Base-by-base conservation (phyloP, 805 yeast species). In the Myxozyma mucilagina region DNA sequence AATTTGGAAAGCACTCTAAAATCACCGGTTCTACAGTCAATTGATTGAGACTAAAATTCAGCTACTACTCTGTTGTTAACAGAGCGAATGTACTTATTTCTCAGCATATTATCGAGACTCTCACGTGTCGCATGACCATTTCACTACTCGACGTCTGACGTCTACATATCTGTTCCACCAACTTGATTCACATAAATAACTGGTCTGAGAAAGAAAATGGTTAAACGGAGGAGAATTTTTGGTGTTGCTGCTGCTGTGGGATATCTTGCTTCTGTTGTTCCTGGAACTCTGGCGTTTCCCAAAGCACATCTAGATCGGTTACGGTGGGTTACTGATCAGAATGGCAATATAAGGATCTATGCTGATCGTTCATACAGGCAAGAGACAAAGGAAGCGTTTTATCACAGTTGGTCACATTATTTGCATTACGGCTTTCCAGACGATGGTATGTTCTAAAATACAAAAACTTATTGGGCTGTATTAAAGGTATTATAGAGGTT, bases 391-490 rank as follows among this genome's bases (percentile, higher is more conserved):
- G 69, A 72, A 1, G 76, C 91, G 38, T 90, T 92, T 67, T 74
- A 84, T 57, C 93, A 87, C 73, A 94, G 88, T 0, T 88, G 93
- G 87, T 69, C 78, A 56, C 79, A 85, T 10, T 92, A 92, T 72
- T 76, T 87, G 76, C 72, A 74, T 1, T 69, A 80, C 68, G 98
- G 89, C 0, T 90, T 82, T 67, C 97, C 97, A 0, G 82, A 76
- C 29, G 98, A 92, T 73, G 96, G 68, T 65, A 47, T 13, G 64
- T 11, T 16, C 18, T 8, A 31, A 16, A 32, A 13, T n/a, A n/a
- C 5, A 18, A 18, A 20, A 9, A n/a, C 35, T 16, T 13, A 32
- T 7, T 14, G 20, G 13, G n/a, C 14, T 13, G n/a, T 50, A 11
- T 29, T 20, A 47, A 39, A 34, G 5, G n/a, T 34, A 7, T 20